Conservation (phyloP, 176 grass and related monocot genomes). For the Chloris gayana region DNA sequence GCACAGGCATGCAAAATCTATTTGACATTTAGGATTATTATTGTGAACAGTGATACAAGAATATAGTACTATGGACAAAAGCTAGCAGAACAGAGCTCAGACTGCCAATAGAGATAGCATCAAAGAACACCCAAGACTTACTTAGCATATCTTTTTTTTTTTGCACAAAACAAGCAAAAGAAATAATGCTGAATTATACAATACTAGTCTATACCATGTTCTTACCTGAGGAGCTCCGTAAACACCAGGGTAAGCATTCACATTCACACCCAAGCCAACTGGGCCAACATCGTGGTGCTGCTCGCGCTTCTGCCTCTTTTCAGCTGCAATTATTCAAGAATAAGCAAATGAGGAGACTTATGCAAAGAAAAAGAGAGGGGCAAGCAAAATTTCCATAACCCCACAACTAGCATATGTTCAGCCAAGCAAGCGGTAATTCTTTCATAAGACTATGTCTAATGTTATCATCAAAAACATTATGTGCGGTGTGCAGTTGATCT, state of each 20-base stretch:
- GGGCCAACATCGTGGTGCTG: conserved; percentile 77
- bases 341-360: conserved; percentile 33
- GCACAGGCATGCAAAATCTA: conserved; percentile 14
- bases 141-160: neutral
- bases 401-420: conserved; percentile 15
- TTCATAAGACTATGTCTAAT: conserved; percentile 11
- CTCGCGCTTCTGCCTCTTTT: conserved; percentile 87
- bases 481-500: neutral
- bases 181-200: conserved; percentile 21
- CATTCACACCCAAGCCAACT: conserved; percentile 55
- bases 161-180: neutral
- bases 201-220: neutral
- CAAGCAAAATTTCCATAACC: conserved; percentile 19
- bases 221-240: conserved; percentile 94
- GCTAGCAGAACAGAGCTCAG: no score
- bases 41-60: neutral
- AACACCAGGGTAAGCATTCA: conserved; percentile 72
- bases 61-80: neutral
- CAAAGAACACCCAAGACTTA: neutral
- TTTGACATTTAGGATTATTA: neutral
- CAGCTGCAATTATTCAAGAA: conserved; percentile 60
- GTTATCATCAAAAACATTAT: neutral
- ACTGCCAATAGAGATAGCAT: neutral
- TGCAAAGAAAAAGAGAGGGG: neutral
- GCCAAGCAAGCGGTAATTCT: neutral